phyloP scores from a whole-genome alignment of 2,329 filamentous ascomycete genomes.

The Fusarium sp. region DNA sequence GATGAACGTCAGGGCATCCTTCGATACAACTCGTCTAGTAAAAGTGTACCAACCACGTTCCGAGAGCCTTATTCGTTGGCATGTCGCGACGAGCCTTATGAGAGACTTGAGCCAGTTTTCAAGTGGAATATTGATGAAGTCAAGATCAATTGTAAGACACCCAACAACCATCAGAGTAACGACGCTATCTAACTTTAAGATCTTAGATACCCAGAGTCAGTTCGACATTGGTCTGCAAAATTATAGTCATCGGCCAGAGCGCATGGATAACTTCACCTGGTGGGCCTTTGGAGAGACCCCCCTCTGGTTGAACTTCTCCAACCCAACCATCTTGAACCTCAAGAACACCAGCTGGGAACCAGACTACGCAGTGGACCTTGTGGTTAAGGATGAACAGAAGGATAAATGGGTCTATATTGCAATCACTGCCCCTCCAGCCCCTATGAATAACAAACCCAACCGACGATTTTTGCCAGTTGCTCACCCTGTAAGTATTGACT shows the following conservation, averaged over 20 bases:
- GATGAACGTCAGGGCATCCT: slow-evolving; percentile 3
- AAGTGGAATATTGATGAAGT: background rate
- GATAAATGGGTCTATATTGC: slow-evolving; percentile 30
- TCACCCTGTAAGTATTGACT: slow-evolving; percentile 14
- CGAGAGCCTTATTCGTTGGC: background rate
- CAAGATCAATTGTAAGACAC: background rate
- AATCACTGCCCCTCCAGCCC: slow-evolving; percentile 19
- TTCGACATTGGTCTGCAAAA: background rate
- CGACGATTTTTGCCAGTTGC: slow-evolving; percentile 16
- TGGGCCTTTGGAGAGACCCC: slow-evolving; percentile 24
- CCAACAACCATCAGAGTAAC: fast-evolving
- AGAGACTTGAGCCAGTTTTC: background rate
- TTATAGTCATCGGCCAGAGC: background rate
- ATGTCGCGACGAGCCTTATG: slow-evolving; percentile 1
- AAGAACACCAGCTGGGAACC: slow-evolving; percentile 16
- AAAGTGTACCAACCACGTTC: background rate
- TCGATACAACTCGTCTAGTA: background rate
- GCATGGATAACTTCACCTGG: background rate
- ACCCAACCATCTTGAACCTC: slow-evolving; percentile 24
- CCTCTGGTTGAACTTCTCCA: slow-evolving; percentile 32
- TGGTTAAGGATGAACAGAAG: slow-evolving; percentile 1
- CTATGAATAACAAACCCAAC: background rate
- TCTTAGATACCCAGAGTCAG: background rate
- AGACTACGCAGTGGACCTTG: slow-evolving; percentile 27
- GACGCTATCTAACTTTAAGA: background rate